A percentile compares a stretch with the other conserved stretches of the same genome.
These are phyloP conservation scores for Ambrosiella beaveri DNA, from an alignment of 2,329 filamentous ascomycete genomes.

Conservation along the genomic window DNA sequence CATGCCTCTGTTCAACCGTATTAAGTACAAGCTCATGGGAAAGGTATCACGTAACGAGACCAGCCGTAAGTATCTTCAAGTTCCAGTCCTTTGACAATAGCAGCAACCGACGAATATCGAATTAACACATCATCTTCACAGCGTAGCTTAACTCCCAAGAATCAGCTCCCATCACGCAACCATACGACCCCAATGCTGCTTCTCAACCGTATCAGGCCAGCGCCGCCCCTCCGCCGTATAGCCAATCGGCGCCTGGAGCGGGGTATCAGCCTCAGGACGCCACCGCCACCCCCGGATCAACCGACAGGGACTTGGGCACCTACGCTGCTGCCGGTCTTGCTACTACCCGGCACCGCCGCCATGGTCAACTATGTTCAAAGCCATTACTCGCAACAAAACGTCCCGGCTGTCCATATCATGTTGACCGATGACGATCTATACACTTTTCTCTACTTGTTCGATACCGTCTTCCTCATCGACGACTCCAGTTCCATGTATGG, in stretches of 20 bases:
- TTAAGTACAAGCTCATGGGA: neutral
- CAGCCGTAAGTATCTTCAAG: neutral
- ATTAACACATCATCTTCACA: too few species aligned
- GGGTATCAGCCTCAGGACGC: too few species aligned
- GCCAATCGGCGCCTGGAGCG: too few species aligned
- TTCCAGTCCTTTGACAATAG: too few species aligned
- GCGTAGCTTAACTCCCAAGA: too few species aligned
- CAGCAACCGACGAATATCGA: too few species aligned
- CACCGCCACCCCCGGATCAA: too few species aligned
- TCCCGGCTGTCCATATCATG: conserved; percentile 16
- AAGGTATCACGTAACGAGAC: neutral
- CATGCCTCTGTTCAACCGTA: neutral
- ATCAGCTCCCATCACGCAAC: too few species aligned
- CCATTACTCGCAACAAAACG: neutral
- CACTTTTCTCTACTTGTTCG: conserved; percentile 60
- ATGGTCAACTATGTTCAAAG: neutral
- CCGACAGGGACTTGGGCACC: neutral
- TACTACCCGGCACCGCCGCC: neutral
- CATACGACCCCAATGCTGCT: too few species aligned
- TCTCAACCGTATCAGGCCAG: too few species aligned
- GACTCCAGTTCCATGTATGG: conserved; percentile 80
- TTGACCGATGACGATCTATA: conserved; percentile 46
- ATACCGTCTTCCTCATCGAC: conserved; percentile 82
- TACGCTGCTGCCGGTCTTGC: neutral
- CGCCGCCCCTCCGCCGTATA: too few species aligned